Conservation (phyloP, 2,329 filamentous ascomycete species). For the Bipolaris victoriae region DNA sequence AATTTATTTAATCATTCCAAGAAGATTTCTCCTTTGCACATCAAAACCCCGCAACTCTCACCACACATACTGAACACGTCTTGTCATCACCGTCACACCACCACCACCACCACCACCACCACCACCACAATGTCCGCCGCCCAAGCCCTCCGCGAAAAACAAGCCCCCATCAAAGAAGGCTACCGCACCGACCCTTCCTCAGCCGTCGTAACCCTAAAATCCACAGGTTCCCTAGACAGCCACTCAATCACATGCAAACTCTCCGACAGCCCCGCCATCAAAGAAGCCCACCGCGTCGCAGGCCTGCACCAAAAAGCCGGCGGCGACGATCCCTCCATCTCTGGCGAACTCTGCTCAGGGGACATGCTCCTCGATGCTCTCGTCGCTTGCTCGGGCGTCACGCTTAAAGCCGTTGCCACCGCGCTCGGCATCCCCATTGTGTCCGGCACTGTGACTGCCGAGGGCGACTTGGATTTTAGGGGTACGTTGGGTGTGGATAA, state of each 20-base stretch:
- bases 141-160: conserved; percentile 53
- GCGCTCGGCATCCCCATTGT: conserved; percentile 54
- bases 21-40: neutral
- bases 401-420: conserved; percentile 59
- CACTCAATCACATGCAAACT: conserved; percentile 57
- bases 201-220: conserved; percentile 56
- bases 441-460: conserved; percentile 52
- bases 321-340: conserved; percentile 51
- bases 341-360: conserved; percentile 57
- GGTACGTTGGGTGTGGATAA: conserved; percentile 58
- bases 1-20: neutral
- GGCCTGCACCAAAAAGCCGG: conserved; percentile 58
- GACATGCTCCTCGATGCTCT: conserved; percentile 59
- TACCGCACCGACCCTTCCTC: conserved; percentile 54
- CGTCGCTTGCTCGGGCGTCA: conserved; percentile 59
- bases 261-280: conserved; percentile 49
- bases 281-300: conserved; percentile 52
- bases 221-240: conserved; percentile 53
- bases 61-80: neutral
- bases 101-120: neutral
- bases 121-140: conserved; percentile 34
- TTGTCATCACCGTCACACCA: neutral
- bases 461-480: conserved; percentile 58
- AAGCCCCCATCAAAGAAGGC: conserved; percentile 56
- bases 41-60: neutral